phyloP scores from a whole-genome alignment of 2,329 filamentous ascomycete genomes.

The Aspergillus costaricaensis region DNA sequence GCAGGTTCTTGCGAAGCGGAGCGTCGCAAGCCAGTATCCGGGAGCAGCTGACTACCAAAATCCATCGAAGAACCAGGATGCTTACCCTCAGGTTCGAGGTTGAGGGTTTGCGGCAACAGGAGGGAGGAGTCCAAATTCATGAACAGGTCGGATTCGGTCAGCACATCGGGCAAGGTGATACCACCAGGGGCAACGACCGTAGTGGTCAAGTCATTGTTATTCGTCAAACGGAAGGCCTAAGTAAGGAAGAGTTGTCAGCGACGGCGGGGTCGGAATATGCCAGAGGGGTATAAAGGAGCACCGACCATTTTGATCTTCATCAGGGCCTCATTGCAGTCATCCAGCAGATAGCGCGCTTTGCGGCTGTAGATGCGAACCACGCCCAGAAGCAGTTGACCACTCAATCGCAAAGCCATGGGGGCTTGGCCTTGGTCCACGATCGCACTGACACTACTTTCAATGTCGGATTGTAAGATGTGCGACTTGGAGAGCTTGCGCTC shows the following conservation, averaged over 20 bases:
- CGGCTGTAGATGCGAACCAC: conserved; percentile 97
- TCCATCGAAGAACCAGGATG: conserved; percentile 46
- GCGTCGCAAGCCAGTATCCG: conserved; percentile 59
- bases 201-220: conserved; percentile 92
- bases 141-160: conserved; percentile 90
- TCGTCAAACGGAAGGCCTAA: conserved; percentile 88
- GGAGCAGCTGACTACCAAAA: conserved; percentile 77
- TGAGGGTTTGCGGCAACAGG: conserved; percentile 72
- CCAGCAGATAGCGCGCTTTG: conserved; percentile 92
- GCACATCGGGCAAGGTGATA: conserved; percentile 84
- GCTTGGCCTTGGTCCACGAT: conserved; percentile 93
- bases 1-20: conserved; percentile 53
- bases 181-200: conserved; percentile 79
- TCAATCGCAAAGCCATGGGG: conserved; percentile 90
- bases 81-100: conserved; percentile 40
- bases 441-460: conserved; percentile 89
- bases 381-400: conserved; percentile 89
- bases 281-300: not conserved
- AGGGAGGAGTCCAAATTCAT: conserved; percentile 81
- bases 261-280: not conserved
- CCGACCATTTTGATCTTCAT: conserved; percentile 98
- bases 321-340: conserved; percentile 96
- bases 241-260: conserved; percentile 33
- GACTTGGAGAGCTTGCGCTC: conserved; percentile 98
- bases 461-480: conserved; percentile 90